A percentile compares a stretch with the other conserved stretches of the same genome.
These are phyloP conservation scores for Cladosporium halotolerans DNA, from an alignment of 2,329 filamentous ascomycete genomes.

Conservation along the genomic window DNA sequence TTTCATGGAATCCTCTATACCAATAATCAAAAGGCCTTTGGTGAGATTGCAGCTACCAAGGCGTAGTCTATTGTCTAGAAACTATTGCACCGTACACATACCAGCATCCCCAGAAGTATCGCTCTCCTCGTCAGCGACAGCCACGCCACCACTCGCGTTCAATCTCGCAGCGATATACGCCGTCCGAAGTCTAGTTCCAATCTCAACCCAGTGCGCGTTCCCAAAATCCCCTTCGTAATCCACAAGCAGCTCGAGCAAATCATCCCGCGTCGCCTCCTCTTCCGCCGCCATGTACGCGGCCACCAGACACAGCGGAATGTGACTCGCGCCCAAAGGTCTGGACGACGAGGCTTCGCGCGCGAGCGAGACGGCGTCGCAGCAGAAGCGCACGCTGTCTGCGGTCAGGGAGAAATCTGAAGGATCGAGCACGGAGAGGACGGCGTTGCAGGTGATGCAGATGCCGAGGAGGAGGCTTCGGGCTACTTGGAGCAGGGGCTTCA, in stretches of 20 bases:
- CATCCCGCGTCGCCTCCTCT: neutral
- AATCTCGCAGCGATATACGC: too few species aligned
- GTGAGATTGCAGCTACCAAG: too few species aligned
- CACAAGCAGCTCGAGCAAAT: neutral
- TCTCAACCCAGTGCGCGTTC: neutral
- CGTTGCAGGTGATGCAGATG: constrained; percentile 3
- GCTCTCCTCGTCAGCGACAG: too few species aligned
- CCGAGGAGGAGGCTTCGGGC: constrained; percentile 7
- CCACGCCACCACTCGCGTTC: too few species aligned
- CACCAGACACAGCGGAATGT: constrained; percentile 7
- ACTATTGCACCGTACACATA: too few species aligned
- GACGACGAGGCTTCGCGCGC: neutral
- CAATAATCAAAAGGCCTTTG: too few species aligned
- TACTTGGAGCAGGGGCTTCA: neutral
- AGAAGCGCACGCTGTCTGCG: neutral
- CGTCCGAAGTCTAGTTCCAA: neutral
- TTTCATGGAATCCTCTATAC: too few species aligned
- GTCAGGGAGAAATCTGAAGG: neutral
- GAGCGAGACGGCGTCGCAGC: neutral
- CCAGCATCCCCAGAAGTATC: too few species aligned
- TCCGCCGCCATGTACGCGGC: neutral
- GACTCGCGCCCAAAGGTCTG: constrained; percentile 3
- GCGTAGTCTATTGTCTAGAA: too few species aligned
- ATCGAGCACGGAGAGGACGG: neutral
- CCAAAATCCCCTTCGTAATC: constrained; percentile 4